phyloP scores from a whole-genome alignment of 768 basidiomycete species.

The Imleria badia region DNA sequence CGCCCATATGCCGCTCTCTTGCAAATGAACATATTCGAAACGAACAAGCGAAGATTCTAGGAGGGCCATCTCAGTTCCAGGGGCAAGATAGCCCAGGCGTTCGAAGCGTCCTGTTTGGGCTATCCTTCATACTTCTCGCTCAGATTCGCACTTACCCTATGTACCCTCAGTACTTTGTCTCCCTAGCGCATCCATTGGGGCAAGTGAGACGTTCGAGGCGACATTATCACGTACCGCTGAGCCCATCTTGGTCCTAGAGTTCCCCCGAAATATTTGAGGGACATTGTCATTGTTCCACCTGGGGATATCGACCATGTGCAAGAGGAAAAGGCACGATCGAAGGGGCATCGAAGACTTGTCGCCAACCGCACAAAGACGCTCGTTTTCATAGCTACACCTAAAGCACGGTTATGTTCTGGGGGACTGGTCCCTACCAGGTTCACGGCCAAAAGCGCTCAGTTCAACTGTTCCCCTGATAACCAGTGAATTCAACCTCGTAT shows the following conservation, averaged over 20 bases:
- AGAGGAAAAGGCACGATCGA: neutral
- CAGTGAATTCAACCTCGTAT: neutral
- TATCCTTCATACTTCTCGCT: neutral
- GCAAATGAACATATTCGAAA: neutral
- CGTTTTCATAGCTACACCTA: too few relatives aligned
- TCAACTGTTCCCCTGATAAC: neutral
- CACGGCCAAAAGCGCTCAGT: neutral
- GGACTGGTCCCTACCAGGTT: neutral
- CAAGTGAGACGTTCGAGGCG: neutral
- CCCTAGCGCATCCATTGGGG: neutral
- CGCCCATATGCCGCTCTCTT: neutral
- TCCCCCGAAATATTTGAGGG: neutral
- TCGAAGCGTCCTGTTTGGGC: neutral
- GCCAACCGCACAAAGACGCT: neutral
- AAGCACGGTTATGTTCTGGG: neutral
- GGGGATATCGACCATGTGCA: slow-evolving; percentile 3
- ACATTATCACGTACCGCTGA: slow-evolving; percentile 4
- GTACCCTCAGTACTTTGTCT: neutral
- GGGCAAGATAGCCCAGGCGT: neutral
- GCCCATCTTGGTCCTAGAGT: neutral
- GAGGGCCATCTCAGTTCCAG: slow-evolving; percentile 4
- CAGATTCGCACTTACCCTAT: slow-evolving; percentile 4
- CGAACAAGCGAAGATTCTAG: neutral
- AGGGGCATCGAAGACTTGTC: neutral
- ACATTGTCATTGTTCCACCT: neutral